Conservation (phyloP, 2,329 filamentous ascomycete species). For the Lachnellula willkommii region DNA sequence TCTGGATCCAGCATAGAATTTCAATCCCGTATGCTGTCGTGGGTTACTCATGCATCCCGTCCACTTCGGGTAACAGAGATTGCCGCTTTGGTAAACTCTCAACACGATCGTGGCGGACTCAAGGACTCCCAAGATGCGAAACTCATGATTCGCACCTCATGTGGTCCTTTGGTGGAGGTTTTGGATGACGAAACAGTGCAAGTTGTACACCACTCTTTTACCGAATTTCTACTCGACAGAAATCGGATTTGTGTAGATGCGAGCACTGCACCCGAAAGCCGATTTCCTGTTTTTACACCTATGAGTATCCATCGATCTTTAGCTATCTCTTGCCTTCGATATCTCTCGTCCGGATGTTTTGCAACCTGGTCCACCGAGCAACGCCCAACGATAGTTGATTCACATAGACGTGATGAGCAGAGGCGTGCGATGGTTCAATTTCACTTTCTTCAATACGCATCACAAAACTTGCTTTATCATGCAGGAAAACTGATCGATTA, state of each 20-base stretch:
- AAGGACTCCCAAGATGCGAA: constrained; percentile 29
- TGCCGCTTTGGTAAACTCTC: constrained; percentile 26
- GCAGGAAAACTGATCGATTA: neutral
- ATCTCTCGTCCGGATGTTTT: constrained; percentile 9
- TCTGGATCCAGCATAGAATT: constrained; percentile 30
- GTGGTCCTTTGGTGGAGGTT: constrained; percentile 40
- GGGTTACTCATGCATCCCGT: constrained; percentile 38
- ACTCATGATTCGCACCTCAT: constrained; percentile 32
- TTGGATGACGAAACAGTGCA: constrained; percentile 40
- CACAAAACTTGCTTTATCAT: neutral
- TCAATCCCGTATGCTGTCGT: constrained; percentile 37
- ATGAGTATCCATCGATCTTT: constrained; percentile 3
- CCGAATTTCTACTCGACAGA: constrained; percentile 38
- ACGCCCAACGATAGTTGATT: neutral
- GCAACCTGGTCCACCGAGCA: neutral
- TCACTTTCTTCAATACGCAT: constrained; percentile 4
- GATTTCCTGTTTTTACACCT: constrained; percentile 11
- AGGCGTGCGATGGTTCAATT: neutral
- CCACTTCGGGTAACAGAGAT: constrained; percentile 41
- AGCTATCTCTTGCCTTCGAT: constrained; percentile 7
- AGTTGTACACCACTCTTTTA: constrained; percentile 45
- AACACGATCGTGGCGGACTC: constrained; percentile 6
- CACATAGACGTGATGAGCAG: neutral
- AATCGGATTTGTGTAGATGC: neutral
- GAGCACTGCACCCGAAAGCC: neutral